These are phyloP conservation scores for Rhamnella rubrinervis DNA, from an alignment of 331 rosid genomes.

Conservation along the genomic window DNA sequence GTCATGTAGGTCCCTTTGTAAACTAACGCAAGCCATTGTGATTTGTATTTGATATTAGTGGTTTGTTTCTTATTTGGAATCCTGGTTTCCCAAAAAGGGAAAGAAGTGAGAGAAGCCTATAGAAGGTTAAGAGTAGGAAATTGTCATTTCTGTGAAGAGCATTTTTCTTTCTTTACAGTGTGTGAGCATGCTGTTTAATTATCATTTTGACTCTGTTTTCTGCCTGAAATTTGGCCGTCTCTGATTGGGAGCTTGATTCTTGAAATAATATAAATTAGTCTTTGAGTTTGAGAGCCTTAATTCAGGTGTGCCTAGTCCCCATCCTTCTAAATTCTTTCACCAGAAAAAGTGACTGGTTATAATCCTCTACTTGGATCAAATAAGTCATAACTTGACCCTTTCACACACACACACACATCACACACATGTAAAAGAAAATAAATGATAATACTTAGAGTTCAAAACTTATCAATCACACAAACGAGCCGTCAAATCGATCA, in stretches of 20 bases:
- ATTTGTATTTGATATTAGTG: slow-evolving; percentile 10
- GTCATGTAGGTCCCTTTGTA: slow-evolving; percentile 31
- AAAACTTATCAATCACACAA: too few relatives aligned
- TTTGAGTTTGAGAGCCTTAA: too few relatives aligned
- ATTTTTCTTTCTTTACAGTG: slow-evolving; percentile 14
- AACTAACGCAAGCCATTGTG: slow-evolving; percentile 29
- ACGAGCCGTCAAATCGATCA: too few relatives aligned
- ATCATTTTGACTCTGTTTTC: slow-evolving; percentile 13
- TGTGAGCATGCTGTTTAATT: slow-evolving; percentile 19
- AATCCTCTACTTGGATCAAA: background rate
- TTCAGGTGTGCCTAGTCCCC: too few relatives aligned
- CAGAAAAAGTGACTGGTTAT: too few relatives aligned
- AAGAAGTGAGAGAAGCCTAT: background rate
- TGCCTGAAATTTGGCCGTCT: slow-evolving; percentile 28
- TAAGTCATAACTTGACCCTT: background rate
- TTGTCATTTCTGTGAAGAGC: slow-evolving; percentile 16
- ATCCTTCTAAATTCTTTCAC: too few relatives aligned
- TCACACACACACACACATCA: too few relatives aligned
- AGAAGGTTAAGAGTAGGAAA: slow-evolving; percentile 8
- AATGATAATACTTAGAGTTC: too few relatives aligned
- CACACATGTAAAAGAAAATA: too few relatives aligned
- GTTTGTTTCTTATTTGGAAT: slow-evolving; percentile 5
- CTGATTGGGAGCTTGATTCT: slow-evolving; percentile 29
- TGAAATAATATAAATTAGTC: slow-evolving; percentile 3
- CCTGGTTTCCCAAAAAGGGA: background rate